Evolutionary conservation across 2,329 filamentous ascomycete genomes (phyloP).

Genomic region (Gyromitra esculenta): DNA sequence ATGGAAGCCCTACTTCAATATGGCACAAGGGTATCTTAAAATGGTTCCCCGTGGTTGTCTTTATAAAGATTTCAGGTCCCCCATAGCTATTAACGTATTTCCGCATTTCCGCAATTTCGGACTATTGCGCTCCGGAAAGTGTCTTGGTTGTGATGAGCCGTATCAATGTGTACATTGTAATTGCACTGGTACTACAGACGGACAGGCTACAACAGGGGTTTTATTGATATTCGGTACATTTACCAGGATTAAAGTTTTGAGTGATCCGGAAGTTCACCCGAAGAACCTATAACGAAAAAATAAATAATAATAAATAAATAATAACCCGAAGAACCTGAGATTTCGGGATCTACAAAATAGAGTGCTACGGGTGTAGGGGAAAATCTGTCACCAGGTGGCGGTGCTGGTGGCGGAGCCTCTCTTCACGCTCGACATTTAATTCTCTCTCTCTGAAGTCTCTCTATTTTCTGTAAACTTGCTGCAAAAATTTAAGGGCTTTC

Average conservation of each 20-base stretch:
- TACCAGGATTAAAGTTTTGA: constrained; percentile 12
- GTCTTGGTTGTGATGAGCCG: neutral
- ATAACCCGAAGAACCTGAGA: no score
- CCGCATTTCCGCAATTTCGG: constrained; percentile 35
- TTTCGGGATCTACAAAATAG: no score
- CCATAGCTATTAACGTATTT: neutral
- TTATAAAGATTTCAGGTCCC: constrained; percentile 30
- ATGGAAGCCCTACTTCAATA: neutral
- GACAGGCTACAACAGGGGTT: constrained; percentile 5
- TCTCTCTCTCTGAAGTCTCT: no score
- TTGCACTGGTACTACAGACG: constrained; percentile 11
- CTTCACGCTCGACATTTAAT: no score
- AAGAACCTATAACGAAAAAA: constrained; percentile 1
- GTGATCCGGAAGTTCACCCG: constrained; percentile 21
- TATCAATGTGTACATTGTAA: constrained; percentile 2
- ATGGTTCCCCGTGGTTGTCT: neutral
- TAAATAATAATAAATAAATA: neutral
- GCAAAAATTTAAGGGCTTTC: no score
- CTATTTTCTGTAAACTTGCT: no score
- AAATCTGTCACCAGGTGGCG: no score
- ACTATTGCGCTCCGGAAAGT: constrained; percentile 30
- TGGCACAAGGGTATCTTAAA: neutral
- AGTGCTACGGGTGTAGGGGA: no score
- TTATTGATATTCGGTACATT: constrained; percentile 28
- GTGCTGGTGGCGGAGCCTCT: no score